A percentile compares a stretch with the other conserved stretches of the same genome.
Conservation (phyloP, 108 stramenopile species). For the Cyclotella sp. region DNA sequence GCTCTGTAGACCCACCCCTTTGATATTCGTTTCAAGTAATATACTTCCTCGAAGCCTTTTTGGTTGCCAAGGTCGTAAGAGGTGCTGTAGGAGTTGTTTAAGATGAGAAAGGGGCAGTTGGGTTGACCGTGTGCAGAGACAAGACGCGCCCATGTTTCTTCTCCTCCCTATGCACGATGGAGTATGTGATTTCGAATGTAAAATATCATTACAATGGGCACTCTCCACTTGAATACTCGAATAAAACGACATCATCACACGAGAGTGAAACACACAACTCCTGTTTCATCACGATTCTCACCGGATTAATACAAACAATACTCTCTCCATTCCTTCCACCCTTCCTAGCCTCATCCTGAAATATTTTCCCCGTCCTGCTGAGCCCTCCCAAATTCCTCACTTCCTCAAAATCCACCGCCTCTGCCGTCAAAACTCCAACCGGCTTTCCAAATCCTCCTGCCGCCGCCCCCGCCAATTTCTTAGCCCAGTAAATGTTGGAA, state of each 20-base stretch:
- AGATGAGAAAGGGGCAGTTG: slow-evolving; percentile 63
- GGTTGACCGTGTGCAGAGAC: slow-evolving; percentile 65
- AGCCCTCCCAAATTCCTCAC: slow-evolving; percentile 66
- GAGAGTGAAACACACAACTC: no score
- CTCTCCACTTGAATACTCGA: background rate
- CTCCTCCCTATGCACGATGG: slow-evolving; percentile 52
- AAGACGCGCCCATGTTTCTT: slow-evolving; percentile 77
- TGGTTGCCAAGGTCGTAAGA: slow-evolving; percentile 88
- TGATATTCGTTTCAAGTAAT: slow-evolving; percentile 83
- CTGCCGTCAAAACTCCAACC: slow-evolving; percentile 76
- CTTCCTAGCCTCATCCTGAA: slow-evolving; percentile 38
- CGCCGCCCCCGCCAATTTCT: slow-evolving; percentile 67
- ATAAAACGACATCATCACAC: no score
- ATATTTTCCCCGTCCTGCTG: slow-evolving; percentile 54
- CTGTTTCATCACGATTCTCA: background rate
- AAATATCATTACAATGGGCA: background rate
- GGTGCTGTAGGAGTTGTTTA: slow-evolving; percentile 87
- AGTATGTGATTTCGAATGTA: background rate
- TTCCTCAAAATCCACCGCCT: slow-evolving; percentile 69
- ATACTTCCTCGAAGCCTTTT: slow-evolving; percentile 78
- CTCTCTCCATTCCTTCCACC: slow-evolving; percentile 63
- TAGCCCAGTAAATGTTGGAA: slow-evolving; percentile 91
- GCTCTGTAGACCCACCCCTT: slow-evolving; percentile 88
- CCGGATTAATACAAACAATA: slow-evolving; percentile 81
- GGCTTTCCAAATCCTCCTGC: slow-evolving; percentile 63